phyloP scores from a whole-genome alignment of 2,329 filamentous ascomycete genomes.

The Penicillium olsonii region DNA sequence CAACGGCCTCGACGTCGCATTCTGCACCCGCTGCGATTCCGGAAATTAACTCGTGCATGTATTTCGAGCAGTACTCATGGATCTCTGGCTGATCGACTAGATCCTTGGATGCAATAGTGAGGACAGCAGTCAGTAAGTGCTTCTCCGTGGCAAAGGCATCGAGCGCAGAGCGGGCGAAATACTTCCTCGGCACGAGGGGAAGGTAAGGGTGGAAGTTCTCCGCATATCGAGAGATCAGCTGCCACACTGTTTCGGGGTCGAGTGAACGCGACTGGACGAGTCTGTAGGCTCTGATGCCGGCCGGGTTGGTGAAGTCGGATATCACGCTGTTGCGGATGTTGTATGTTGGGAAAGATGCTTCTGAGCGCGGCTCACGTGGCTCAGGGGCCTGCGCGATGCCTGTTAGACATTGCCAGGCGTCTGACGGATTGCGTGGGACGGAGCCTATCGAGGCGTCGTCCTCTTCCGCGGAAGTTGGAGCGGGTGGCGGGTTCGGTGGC shows the following conservation, averaged over 20 bases:
- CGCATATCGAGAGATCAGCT: constrained; percentile 61
- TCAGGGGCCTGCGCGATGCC: constrained; percentile 42
- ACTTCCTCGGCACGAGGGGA: constrained; percentile 64
- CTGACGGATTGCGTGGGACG: constrained; percentile 49
- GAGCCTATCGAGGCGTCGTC: constrained; percentile 44
- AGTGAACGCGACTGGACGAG: constrained; percentile 47
- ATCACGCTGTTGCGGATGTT: constrained; percentile 29
- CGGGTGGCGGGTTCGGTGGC: constrained; percentile 32
- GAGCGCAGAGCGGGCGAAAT: constrained; percentile 57
- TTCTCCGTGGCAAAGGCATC: constrained; percentile 62
- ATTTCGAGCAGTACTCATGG: constrained; percentile 66
- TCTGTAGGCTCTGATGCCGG: constrained; percentile 44
- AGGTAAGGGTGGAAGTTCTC: constrained; percentile 70
- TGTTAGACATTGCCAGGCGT: constrained; percentile 51
- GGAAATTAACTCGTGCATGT: constrained; percentile 70
- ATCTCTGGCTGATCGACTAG: constrained; percentile 64
- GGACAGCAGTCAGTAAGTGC: constrained; percentile 68
- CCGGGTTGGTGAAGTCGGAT: constrained; percentile 27
- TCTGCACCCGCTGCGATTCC: constrained; percentile 67
- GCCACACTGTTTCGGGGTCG: constrained; percentile 53
- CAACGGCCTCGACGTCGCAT: constrained; percentile 69
- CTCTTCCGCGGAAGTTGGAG: constrained; percentile 36
- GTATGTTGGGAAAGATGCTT: constrained; percentile 27
- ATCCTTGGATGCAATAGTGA: constrained; percentile 72
- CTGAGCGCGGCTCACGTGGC: constrained; percentile 20